Evolutionary conservation across 345 rosid species (phyloP).

Genomic region (Citrus sinensis): DVS_A1.0 CM039167.1:22295501-22296000

Average conservation of each 20-base stretch:
- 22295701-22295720: background rate
- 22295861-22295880: slow-evolving; percentile 12
- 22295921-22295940: slow-evolving; percentile 80
- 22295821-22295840: background rate
- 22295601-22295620: background rate
- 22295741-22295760: background rate
- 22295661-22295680: background rate
- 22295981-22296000: slow-evolving; percentile 91
- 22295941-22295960: slow-evolving; percentile 91
- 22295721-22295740: background rate
- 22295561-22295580: background rate
- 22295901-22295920: slow-evolving; percentile 88
- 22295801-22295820: background rate
- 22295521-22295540: background rate
- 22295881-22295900: slow-evolving; percentile 77
- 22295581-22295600: background rate
- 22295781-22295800: background rate
- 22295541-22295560: background rate
- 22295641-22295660: background rate
- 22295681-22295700: background rate
- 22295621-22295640: background rate
- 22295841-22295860: background rate
- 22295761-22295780: background rate
- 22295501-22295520: background rate
- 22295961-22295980: slow-evolving; percentile 86